Conservation (phyloP, 768 basidiomycete genomes). For the Suillus ampliporus region DNA sequence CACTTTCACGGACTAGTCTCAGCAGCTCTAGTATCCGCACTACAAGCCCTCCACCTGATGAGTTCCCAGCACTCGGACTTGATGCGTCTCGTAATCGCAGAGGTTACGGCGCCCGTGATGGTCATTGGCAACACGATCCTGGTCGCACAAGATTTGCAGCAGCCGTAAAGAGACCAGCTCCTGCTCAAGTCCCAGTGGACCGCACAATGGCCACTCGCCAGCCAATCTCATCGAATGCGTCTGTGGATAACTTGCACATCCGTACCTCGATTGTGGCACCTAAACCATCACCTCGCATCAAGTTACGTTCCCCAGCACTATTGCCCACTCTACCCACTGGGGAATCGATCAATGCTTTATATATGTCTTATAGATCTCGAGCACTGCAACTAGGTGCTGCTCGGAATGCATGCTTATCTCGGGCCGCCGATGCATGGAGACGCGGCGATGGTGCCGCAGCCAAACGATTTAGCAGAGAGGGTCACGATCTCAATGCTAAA, state of each 20-base stretch:
- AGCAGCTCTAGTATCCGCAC: slow-evolving; percentile 43
- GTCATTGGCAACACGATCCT: slow-evolving; percentile 68
- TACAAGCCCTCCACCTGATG: slow-evolving; percentile 46
- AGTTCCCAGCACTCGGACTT: slow-evolving; percentile 74
- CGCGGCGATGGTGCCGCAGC: slow-evolving; percentile 95
- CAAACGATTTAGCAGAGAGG: slow-evolving; percentile 92
- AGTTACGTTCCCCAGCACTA: slow-evolving; percentile 79
- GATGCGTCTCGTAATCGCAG: slow-evolving; percentile 51
- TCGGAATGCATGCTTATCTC: slow-evolving; percentile 90
- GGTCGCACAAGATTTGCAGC: slow-evolving; percentile 89
- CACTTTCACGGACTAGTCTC: slow-evolving; percentile 70
- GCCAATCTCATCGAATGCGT: slow-evolving; percentile 52
- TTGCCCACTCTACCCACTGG: slow-evolving; percentile 92
- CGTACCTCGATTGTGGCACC: slow-evolving; percentile 77
- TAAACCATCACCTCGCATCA: slow-evolving; percentile 82
- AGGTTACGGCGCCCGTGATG: slow-evolving; percentile 44
- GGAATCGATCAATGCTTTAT: slow-evolving; percentile 75
- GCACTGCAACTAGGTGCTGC: slow-evolving; percentile 93
- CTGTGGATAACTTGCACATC: slow-evolving; percentile 67
- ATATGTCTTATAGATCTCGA: slow-evolving; percentile 87
- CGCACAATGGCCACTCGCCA: slow-evolving; percentile 55
- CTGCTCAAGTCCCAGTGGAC: slow-evolving; percentile 42
- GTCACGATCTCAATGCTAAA: slow-evolving; percentile 90
- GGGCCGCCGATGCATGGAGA: slow-evolving; percentile 96
- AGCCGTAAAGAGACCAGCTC: slow-evolving; percentile 76